These are phyloP conservation scores for Paulownia fortunei DNA, from an alignment of 257 asterid species.

Conservation along the genomic window DNA sequence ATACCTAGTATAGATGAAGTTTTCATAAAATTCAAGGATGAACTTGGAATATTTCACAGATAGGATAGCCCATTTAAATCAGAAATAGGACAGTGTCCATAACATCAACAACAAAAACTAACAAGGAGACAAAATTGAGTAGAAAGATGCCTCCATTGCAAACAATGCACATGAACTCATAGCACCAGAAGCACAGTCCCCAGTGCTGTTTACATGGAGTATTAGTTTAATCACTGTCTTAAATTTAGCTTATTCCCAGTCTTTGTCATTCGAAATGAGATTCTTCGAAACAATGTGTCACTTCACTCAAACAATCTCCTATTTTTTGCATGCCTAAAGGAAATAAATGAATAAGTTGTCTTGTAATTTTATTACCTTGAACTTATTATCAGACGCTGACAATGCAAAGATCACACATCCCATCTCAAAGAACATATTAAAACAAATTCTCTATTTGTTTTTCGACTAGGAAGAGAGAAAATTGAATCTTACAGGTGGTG, in stretches of 20 bases:
- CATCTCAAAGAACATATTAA: background rate
- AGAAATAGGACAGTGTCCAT: background rate
- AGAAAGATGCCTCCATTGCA: background rate
- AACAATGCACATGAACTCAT: background rate
- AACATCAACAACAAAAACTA: background rate
- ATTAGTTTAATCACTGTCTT: conserved; percentile 1
- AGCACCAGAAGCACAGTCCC: background rate
- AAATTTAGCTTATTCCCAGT: background rate
- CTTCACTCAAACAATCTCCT: background rate
- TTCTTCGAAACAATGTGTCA: background rate
- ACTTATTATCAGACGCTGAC: background rate
- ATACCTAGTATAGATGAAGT: background rate
- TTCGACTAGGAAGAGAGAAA: background rate
- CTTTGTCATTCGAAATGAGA: background rate
- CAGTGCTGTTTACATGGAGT: background rate
- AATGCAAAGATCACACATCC: background rate
- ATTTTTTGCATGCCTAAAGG: background rate
- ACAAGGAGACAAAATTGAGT: background rate
- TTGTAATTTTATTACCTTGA: background rate
- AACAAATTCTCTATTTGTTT: background rate
- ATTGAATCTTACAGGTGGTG: background rate
- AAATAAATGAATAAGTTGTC: background rate
- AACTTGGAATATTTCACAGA: background rate
- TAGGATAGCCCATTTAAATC: background rate
- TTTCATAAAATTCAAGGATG: background rate